A percentile compares a stretch with the other conserved stretches of the same genome.
Conservation (phyloP, 2,329 filamentous ascomycete species). For the Fusarium multiceps region DNA sequence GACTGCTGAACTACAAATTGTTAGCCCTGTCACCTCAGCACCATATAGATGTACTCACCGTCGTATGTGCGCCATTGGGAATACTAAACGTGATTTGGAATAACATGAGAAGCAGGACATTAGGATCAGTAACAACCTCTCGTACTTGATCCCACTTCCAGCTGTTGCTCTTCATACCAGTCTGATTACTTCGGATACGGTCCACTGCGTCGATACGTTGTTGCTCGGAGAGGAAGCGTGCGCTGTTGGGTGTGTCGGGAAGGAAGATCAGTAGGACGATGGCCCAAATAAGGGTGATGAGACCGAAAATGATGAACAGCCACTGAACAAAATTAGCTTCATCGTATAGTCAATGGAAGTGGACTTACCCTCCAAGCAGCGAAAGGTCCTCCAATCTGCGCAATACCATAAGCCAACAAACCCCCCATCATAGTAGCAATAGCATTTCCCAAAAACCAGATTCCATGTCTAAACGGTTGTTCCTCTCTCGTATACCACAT, state of each 20-base stretch:
- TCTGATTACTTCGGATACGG: constrained; percentile 36
- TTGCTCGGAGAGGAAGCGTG: constrained; percentile 29
- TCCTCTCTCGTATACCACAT: constrained; percentile 44
- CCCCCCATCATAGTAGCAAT: constrained; percentile 40
- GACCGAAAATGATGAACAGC: constrained; percentile 41
- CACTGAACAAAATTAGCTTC: constrained; percentile 11
- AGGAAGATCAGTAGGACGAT: constrained; percentile 27
- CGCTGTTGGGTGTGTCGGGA: constrained; percentile 32
- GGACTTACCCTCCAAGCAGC: constrained; percentile 33
- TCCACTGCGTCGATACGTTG: constrained; percentile 30
- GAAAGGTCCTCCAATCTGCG: constrained; percentile 30
- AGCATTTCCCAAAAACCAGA: constrained; percentile 41
- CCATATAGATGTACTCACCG: not conserved
- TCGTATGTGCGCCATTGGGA: constrained; percentile 38
- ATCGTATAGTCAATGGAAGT: too few species aligned
- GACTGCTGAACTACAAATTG: constrained; percentile 33
- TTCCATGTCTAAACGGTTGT: constrained; percentile 39
- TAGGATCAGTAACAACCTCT: constrained; percentile 35
- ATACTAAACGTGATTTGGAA: constrained; percentile 37
- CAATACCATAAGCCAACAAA: constrained; percentile 37
- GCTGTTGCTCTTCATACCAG: constrained; percentile 33
- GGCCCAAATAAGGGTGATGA: constrained; percentile 38
- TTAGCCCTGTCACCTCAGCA: not conserved
- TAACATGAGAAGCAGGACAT: constrained; percentile 37
- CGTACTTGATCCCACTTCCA: constrained; percentile 42